Evolutionary conservation across 108 stramenopile species (phyloP), one percentile per base, ranked within the genome.

Genomic region (Cyclotella distinguenda): DNA sequence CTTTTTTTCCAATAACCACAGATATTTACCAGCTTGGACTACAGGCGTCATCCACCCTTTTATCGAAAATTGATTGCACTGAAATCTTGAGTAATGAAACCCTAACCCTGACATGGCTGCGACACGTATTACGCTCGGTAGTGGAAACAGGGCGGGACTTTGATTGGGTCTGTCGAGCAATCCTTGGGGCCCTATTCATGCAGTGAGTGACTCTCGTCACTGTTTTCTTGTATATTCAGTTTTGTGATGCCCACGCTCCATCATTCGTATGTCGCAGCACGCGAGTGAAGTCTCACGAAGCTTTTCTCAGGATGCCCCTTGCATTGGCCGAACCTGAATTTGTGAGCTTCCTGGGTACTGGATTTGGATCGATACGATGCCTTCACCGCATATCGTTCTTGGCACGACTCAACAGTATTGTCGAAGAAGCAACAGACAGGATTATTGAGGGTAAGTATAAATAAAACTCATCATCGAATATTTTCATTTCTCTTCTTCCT

Each of bases 21-120:
- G 58, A 82, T 50, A 42, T 92, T 28, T 93, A 83, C 55, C 91
- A 93, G 40, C 63, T 89, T 25, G 81, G 84, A 31, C 73, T 93
- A 36, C 91, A 93, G 60, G 75, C 78, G 22, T 85, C 80, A n/a
- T 83, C 82, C 6, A 28, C 78, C 10, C 72, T 89, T 27, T 46
- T 79, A 31, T 44, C 80, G 6, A 57, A 58, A 25, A 40, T 88
- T 21, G 56, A 84, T 40, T 75, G 75, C 22, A 34, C 39, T 32
- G 57, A 68, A 26, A 52, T 36, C 34, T 58, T 44, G 23, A 78
- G 61, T 45, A 54, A 55, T 0, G 58, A 76, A 23, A 25, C 82
- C 11, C 33, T 26, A 13, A 36, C 85, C 31, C 15, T n/a, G 38
- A 13, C 22, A 32, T 64, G 55, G 42, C 51, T 90, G 33, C 47